Base-by-base conservation (phyloP, 495 filamentous ascomycete genomes). In the Aspergillus panamensis region DNA sequence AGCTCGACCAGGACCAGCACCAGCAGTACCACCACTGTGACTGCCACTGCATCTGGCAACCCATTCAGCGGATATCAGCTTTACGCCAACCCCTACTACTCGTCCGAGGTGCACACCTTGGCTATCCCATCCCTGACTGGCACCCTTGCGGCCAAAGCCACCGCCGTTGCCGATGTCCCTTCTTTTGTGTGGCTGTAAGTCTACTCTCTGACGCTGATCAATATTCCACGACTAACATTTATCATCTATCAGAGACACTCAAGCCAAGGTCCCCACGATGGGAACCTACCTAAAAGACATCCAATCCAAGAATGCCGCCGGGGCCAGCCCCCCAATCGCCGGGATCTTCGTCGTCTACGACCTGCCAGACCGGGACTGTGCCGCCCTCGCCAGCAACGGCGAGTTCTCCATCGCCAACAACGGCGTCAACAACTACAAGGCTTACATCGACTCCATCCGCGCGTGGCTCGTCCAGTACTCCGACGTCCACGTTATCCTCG, bases 311-410 rank as follows among this genome's bases (percentile, higher is more conserved):
- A 73, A 86, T 65, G 80, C 77, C 48, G 78, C 81, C 25, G 84
- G 84, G 19, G 71, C 72, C 12, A 73, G 50, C 29, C 79, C 75
- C 29, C 67, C 68, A 48, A 76, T 80, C 58, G 71, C 78, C 33
- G 72, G 73, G 20, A 80, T 81, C 62, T 79, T 86, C 57, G 88
- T 91, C 63, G 82, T 90, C 62, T 91, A 91, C 69, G 86, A 91
- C 70, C 73, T 91, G 47, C 88, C 87, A 35, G 87, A 87, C 61
- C 85, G 88, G 72, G 88, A 91, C 68, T 91, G 88, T 68, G 86
- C 88, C 39, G 88, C 88, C 57, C 78, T 83, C 68, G 87, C 87
- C 21, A 90, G 87, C 60, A 90, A 90, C 72, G 88, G 88, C 66
- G 88, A 91, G 73, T 84, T 85, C 45, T 75, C 80, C 17, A 81